Evolutionary conservation across 192 early-diverging fungal genomes (phyloP).

Genomic region (Phlyctochytrium planicorne): DNA sequence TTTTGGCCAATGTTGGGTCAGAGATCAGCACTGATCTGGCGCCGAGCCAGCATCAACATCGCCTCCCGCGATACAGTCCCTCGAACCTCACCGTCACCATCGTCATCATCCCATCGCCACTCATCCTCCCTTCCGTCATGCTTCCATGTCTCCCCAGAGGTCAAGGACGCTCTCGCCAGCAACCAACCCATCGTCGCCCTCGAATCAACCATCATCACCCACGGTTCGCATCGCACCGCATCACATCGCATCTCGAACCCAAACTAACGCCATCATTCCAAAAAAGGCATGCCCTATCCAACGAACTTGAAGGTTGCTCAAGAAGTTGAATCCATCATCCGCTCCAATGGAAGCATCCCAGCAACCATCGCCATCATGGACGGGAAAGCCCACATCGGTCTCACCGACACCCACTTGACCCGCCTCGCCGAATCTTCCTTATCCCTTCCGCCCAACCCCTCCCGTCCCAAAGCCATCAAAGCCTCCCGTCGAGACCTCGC

Average conservation of each 20-base stretch:
- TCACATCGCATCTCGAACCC: neutral
- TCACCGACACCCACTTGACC: slow-evolving; percentile 60
- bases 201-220: slow-evolving; percentile 94
- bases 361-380: slow-evolving; percentile 90
- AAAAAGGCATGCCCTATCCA: slow-evolving; percentile 93
- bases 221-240: slow-evolving; percentile 60
- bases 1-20: too few relatives aligned
- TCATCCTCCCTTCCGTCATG: too few relatives aligned
- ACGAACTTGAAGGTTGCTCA: slow-evolving; percentile 85
- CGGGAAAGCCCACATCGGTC: slow-evolving; percentile 80
- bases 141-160: slow-evolving; percentile 4
- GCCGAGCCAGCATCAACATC: too few relatives aligned
- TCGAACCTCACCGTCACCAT: too few relatives aligned
- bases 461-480: slow-evolving; percentile 66
- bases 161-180: neutral
- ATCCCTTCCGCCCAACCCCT: slow-evolving; percentile 50
- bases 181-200: slow-evolving; percentile 12
- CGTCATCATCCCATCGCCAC: too few relatives aligned
- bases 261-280: slow-evolving; percentile 15
- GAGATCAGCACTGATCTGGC: too few relatives aligned
- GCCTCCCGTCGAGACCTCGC: slow-evolving; percentile 56
- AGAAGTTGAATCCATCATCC: slow-evolving; percentile 75
- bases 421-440: slow-evolving; percentile 58
- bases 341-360: slow-evolving; percentile 69
- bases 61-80: too few relatives aligned